Conservation (phyloP, 495 filamentous ascomycete species). For the Neurospora sublineolata region DNA sequence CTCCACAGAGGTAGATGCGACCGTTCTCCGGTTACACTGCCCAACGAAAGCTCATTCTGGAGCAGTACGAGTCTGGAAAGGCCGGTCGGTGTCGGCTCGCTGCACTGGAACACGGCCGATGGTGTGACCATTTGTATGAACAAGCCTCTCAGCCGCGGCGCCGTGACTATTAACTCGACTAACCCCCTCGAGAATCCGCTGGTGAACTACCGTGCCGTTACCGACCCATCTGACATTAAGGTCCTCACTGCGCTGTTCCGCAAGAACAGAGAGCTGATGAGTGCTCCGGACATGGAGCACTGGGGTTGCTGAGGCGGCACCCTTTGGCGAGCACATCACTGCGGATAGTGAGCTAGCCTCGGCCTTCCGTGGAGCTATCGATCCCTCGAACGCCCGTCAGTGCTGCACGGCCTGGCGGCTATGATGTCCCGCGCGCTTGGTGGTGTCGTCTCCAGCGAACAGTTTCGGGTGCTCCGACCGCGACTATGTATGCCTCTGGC, state of each 20-base stretch:
- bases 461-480: slow-evolving; percentile 33
- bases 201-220: slow-evolving; percentile 23
- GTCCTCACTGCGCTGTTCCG: slow-evolving; percentile 23
- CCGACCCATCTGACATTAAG: slow-evolving; percentile 24
- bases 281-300: slow-evolving; percentile 27
- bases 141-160: slow-evolving; percentile 32
- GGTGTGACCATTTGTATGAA: slow-evolving; percentile 23
- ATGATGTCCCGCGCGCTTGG: slow-evolving; percentile 30
- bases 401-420: slow-evolving; percentile 34
- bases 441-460: slow-evolving; percentile 37
- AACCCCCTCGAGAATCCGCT: slow-evolving; percentile 23
- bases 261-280: slow-evolving; percentile 29
- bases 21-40: slow-evolving; percentile 27
- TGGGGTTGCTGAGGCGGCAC: slow-evolving; percentile 24
- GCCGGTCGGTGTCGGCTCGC: slow-evolving; percentile 12
- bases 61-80: slow-evolving; percentile 13
- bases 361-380: slow-evolving; percentile 20
- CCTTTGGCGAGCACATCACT: slow-evolving; percentile 14
- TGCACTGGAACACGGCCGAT: slow-evolving; percentile 27
- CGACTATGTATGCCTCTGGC: slow-evolving; percentile 41
- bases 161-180: slow-evolving; percentile 27
- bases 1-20: slow-evolving; percentile 20
- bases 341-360: slow-evolving; percentile 16
- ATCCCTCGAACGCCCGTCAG: slow-evolving; percentile 21
- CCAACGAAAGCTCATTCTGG: slow-evolving; percentile 20